These are phyloP conservation scores for Cicer cuneatum DNA, from an alignment of 306 rosid genomes.

Conservation along the genomic window DNA sequence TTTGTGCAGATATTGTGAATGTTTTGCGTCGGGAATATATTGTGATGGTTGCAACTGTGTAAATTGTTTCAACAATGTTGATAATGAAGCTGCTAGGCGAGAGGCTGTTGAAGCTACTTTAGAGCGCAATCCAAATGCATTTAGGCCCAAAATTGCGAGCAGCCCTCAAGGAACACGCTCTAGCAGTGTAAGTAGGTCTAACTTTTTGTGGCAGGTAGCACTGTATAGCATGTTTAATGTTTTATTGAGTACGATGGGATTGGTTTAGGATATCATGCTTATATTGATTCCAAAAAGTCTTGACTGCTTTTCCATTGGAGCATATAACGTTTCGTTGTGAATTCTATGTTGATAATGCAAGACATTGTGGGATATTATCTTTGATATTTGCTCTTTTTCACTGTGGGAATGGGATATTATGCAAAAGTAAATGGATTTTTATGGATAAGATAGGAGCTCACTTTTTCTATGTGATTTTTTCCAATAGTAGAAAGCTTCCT, in stretches of 20 bases:
- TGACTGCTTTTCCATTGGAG: constrained; percentile 29
- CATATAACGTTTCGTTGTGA: constrained; percentile 21
- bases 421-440: constrained; percentile 29
- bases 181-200: constrained; percentile 65
- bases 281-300: constrained; percentile 21
- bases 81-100: constrained; percentile 89
- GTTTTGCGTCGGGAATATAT: constrained; percentile 98
- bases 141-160: constrained; percentile 98
- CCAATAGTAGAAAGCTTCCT: constrained; percentile 9
- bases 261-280: constrained; percentile 18
- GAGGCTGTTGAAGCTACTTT: constrained; percentile 98
- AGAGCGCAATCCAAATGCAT: constrained; percentile 99
- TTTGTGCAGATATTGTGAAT: constrained; percentile 92
- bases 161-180: constrained; percentile 89
- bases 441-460: constrained; percentile 23
- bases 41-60: constrained; percentile 99
- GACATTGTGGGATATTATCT: constrained; percentile 17
- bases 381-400: constrained; percentile 27
- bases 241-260: constrained; percentile 16
- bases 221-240: constrained; percentile 20
- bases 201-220: constrained; percentile 29
- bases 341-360: constrained; percentile 33
- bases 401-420: constrained; percentile 34
- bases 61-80: constrained; percentile 96
- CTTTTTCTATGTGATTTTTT: neutral